These are phyloP conservation scores for Xerocomellus amylosporus DNA, from an alignment of 768 basidiomycete species.

Conservation along the genomic window DNA sequence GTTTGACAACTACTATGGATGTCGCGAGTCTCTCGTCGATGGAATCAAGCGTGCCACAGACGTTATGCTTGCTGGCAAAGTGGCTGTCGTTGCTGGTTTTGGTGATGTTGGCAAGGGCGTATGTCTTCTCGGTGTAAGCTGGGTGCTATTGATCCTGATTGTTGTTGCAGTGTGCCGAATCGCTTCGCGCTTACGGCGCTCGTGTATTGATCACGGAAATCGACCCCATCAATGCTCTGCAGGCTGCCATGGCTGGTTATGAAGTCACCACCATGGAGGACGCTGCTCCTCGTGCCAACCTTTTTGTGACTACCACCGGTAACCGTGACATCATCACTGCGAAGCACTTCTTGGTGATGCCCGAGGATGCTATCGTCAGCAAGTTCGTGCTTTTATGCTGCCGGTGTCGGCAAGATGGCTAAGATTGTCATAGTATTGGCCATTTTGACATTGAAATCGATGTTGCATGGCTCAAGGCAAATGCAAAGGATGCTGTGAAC, in stretches of 20 bases:
- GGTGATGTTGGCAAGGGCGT: slow-evolving; percentile 99
- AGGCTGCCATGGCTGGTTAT: slow-evolving; percentile 99
- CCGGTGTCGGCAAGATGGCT: slow-evolving; percentile 7
- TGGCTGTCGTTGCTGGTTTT: slow-evolving; percentile 97
- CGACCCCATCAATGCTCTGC: slow-evolving; percentile 99
- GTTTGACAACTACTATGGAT: slow-evolving; percentile 98
- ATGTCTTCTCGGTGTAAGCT: slow-evolving; percentile 35
- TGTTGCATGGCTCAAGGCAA: slow-evolving; percentile 96
- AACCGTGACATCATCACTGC: slow-evolving; percentile 96
- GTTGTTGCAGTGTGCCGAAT: slow-evolving; percentile 85
- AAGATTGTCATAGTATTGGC: slow-evolving; percentile 55
- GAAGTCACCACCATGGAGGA: slow-evolving; percentile 99
- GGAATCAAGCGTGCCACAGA: slow-evolving; percentile 99
- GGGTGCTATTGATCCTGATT: background rate
- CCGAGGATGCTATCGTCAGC: slow-evolving; percentile 97
- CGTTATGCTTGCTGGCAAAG: slow-evolving; percentile 99
- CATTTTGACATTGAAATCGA: slow-evolving; percentile 92
- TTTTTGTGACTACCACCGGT: slow-evolving; percentile 98
- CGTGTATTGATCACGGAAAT: slow-evolving; percentile 97
- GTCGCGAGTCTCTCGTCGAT: slow-evolving; percentile 98
- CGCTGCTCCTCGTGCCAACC: slow-evolving; percentile 80
- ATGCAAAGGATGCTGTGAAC: slow-evolving; percentile 79
- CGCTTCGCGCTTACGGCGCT: slow-evolving; percentile 94
- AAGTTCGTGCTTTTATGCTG: slow-evolving; percentile 59
- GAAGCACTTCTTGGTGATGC: slow-evolving; percentile 92